Evolutionary conservation across 208 protist species (phyloP), one percentile per base, ranked within the genome.

Genomic region (Crithidia acanthocephali): DNA sequence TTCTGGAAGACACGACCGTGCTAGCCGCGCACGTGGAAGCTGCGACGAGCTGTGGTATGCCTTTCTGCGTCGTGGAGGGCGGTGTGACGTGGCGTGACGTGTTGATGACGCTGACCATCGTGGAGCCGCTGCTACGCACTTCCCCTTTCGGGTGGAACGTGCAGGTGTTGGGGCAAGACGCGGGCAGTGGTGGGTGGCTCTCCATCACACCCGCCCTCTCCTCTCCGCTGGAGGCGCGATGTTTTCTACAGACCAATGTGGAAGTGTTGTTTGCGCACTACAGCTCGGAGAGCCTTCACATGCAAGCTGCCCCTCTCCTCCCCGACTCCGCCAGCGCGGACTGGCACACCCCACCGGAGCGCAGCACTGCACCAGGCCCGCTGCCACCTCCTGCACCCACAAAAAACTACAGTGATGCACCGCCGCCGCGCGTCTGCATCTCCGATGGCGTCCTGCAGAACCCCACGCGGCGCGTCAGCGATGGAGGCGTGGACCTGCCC

Each of bases 251-350:
- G 20, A 80, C 74, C 28, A 63, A 80, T 16, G 68, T 80, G 30
- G 74, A 80, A 44, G 67, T 80, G 61, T 50, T 80, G 23, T 80
- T 80, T 40, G 35, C 37, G 30, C 51, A 80, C 47, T 80, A 80
- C 47, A 18, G 35, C 16, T 53, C 60, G 1, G 51, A 62, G 0
- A 42, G 13, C 22, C 56, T 80, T 15, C 50, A 75, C 62, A 66
- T 80, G 67, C 53, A 66, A 30, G 64, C 66, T 11, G 20, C 50
- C 20, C 72, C 42, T 4, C 56, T 68, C 33, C 23, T 59, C 18
- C 4, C 51, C 2, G 42, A 53, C 22, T 25, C 52, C 16, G 40
- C 28, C 4, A 65, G 56, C 2, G 57, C 42, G 2, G 72, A 71
- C 51, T 71, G 59, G 65, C 63, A 40, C 44, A 78, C 72, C 11